Evolutionary conservation across 345 rosid genomes (phyloP), one percentile per base, ranked within the genome.

Genomic region (Dipteronia sinensis): DNA sequence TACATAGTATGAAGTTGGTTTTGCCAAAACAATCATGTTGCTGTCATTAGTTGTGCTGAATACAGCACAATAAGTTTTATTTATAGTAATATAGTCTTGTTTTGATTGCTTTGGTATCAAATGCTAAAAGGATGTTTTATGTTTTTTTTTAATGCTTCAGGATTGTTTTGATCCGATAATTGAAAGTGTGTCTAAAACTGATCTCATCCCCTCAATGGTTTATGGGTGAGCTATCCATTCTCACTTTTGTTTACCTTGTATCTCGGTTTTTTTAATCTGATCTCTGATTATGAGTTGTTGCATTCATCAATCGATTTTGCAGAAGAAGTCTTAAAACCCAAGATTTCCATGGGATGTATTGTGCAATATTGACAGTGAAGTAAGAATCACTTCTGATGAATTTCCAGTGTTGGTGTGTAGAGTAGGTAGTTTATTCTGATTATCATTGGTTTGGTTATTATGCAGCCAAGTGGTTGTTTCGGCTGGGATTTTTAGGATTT

Each of bases 101-200:
- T 25, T 29, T 7, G 7, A 31, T 62, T 10, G 7, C 44, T 7
- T 46, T 25, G 51, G 42, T 69, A 23, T 72, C 40, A 59, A 79
- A 27, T 23, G 65, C 47, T 78, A 62, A 78, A 78, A 73, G 69
- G 75, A n/a, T 77, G 42, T 78, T 72, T 69, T n/a, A 34, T 34
- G 40, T 34, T 10, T 22, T 78, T 47, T 51, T 34, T 34, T 34
- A 0, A 49, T 72, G 34, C 8, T 19, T 16, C 69, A 96, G 97
- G 99, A 94, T 61, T 86, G 90, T 34, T 96, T 96, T 85, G 92
- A 87, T 89, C 97, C 98, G n/a, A 95, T 95, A 69, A 81, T 86
- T 73, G 97, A 90, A 67, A 76, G 85, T 76, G 89, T 87, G 67
- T 75, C 77, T 66, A 85, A 85, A 78, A 87, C 84, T 69, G 99